Percentiles rank a stretch among this genome's conserved stretches.
phyloP scores from a whole-genome alignment of 2,329 filamentous ascomycete species.

The Scytalidium sp. region DNA sequence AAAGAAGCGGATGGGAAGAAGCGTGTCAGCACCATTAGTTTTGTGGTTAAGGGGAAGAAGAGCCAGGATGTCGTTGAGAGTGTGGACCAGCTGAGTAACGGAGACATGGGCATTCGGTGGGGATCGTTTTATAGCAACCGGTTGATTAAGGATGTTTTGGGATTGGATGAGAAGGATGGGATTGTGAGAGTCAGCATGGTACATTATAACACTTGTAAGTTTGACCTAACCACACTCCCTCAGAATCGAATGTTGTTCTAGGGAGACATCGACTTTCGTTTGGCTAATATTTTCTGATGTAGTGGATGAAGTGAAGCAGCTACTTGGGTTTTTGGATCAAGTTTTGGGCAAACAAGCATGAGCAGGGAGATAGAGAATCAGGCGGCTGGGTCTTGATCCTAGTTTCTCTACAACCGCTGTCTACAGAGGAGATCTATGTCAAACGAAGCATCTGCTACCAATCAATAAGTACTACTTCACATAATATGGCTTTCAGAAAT shows the following conservation, averaged over 20 bases:
- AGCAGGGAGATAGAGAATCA: conserved; percentile 9
- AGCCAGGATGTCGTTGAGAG: conserved; percentile 58
- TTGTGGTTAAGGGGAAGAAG: conserved; percentile 54
- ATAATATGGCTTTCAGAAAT: too few relatives aligned
- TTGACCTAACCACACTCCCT: not conserved
- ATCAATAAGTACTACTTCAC: too few relatives aligned
- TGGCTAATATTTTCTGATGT: conserved; percentile 5
- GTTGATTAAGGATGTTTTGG: conserved; percentile 56
- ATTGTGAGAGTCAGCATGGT: conserved; percentile 69
- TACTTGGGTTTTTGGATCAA: conserved; percentile 51
- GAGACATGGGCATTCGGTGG: conserved; percentile 59
- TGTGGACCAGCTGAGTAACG: conserved; percentile 53
- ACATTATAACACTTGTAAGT: conserved; percentile 68
- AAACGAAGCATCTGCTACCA: too few relatives aligned
- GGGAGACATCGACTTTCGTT: too few relatives aligned
- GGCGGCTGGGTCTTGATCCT: too few relatives aligned
- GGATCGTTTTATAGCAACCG: conserved; percentile 69
- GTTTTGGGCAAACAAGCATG: conserved; percentile 31
- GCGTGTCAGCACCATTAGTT: conserved; percentile 66
- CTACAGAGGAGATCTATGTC: too few relatives aligned
- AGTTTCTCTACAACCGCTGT: too few relatives aligned
- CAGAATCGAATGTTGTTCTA: too few relatives aligned
- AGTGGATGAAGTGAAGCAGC: conserved; percentile 54
- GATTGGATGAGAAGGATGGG: conserved; percentile 52
- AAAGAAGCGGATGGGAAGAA: conserved; percentile 40